Evolutionary conservation across 1,139 yeast genomes (phyloP), one percentile per base, ranked within the genome.

Genomic region (Casaregolazyma suthepensis): DNA sequence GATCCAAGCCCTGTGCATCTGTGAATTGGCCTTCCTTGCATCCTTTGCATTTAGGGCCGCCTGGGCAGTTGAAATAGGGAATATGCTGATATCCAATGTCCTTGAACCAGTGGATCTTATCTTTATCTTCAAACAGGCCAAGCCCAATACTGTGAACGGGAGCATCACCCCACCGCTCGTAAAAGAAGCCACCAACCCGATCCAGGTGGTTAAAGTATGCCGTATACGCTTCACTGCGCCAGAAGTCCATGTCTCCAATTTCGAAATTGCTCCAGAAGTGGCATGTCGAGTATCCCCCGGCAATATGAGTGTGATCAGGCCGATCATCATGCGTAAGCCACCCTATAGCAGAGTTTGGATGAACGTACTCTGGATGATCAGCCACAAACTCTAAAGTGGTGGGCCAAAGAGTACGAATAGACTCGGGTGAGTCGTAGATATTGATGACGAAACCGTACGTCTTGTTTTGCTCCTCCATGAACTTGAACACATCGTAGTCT

Each of bases 111-210:
- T 89, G 96, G 45, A 89, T 75, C 58, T 81, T 77, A 17, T 73
- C 68, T 61, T 79, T 82, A 61, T 86, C 89, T 13, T 85, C 85
- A 67, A 89, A 87, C 35, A 89, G 68, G 0, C 83, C 84, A 23
- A 87, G 70, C 0, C 91, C 95, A 51, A 87, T 66, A 0, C 90
- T 80, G 66, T 86, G 95, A 0, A 88, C 90, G 0, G 96, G 95
- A 0, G 95, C 95, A 68, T 87, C 96, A 1, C 96, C 96, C 96
- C 96, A 87, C 53, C 95, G 71, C 68, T 87, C 95, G 62, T 87
- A 87, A 66, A 85, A 87, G 65, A 87, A 87, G 4, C 90, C 90
- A 13, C 95, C 95, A 0, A 83, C 72, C 3, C 75, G 62, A 59
- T 88, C 95, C 46, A 88, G 70, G 64, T 76, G 71, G 50, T 84